Evolutionary conservation across 495 filamentous ascomycete genomes (phyloP).

Genomic region (Penicillium verhagenii): DNA sequence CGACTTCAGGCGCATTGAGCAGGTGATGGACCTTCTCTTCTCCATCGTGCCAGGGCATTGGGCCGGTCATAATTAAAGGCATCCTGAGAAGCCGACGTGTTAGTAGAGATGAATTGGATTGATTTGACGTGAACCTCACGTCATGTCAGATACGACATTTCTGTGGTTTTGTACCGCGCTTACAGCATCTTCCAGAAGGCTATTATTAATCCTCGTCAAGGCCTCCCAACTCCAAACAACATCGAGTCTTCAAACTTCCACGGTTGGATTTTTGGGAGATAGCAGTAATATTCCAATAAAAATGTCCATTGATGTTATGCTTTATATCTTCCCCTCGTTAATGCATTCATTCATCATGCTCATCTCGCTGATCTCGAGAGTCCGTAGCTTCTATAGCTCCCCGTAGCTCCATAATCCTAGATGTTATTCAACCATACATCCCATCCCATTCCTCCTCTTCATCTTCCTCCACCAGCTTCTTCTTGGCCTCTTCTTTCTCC

Average conservation of each 20-base stretch:
- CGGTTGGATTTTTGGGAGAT: no score
- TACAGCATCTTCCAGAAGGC: background rate
- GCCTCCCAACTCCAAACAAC: background rate
- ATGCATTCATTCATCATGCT: slow-evolving; percentile 10
- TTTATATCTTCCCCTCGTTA: background rate
- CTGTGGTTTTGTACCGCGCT: background rate
- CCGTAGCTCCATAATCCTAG: background rate
- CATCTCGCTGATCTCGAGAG: background rate
- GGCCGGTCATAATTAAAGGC: slow-evolving; percentile 37
- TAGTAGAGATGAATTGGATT: background rate
- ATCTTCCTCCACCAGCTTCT: slow-evolving; percentile 57
- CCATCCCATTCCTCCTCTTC: slow-evolving; percentile 70
- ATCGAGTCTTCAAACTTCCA: no score
- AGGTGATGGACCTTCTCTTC: slow-evolving; percentile 49
- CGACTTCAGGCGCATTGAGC: slow-evolving; percentile 42
- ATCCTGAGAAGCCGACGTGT: slow-evolving; percentile 19
- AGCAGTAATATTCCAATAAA: background rate
- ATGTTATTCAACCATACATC: slow-evolving; percentile 60
- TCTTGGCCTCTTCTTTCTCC: slow-evolving; percentile 54
- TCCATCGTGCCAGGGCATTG: slow-evolving; percentile 51
- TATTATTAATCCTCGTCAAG: background rate
- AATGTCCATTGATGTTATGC: background rate
- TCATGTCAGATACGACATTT: no score
- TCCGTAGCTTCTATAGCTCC: background rate
- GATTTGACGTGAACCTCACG: background rate